These are phyloP conservation scores for Prunus persica DNA, from an alignment of 306 rosid genomes.

Conservation along the genomic window Prunus_persica_NCBIv2 NC_034009.1:47577001-47577500, in stretches of 20 bases:
- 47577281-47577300: slow-evolving; percentile 18
- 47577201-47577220: slow-evolving; percentile 9
- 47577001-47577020: slow-evolving; percentile 3
- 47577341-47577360: slow-evolving; percentile 50
- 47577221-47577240: background rate
- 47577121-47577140: slow-evolving; percentile 2
- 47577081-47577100: background rate
- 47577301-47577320: background rate
- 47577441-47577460: slow-evolving; percentile 53
- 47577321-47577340: slow-evolving; percentile 11
- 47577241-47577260: slow-evolving; percentile 31
- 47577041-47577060: background rate
- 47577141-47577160: slow-evolving; percentile 30
- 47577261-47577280: slow-evolving; percentile 33
- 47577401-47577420: slow-evolving; percentile 15
- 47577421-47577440: slow-evolving; percentile 34
- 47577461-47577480: background rate
- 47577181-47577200: background rate
- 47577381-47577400: slow-evolving; percentile 34
- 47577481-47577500: slow-evolving; percentile 12
- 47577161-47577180: slow-evolving; percentile 47
- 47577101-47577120: background rate
- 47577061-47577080: slow-evolving; percentile 15
- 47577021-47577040: background rate
- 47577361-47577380: slow-evolving; percentile 74